Conservation (phyloP, 2,329 filamentous ascomycete genomes). For the Pestalotiopsis sp. region DNA sequence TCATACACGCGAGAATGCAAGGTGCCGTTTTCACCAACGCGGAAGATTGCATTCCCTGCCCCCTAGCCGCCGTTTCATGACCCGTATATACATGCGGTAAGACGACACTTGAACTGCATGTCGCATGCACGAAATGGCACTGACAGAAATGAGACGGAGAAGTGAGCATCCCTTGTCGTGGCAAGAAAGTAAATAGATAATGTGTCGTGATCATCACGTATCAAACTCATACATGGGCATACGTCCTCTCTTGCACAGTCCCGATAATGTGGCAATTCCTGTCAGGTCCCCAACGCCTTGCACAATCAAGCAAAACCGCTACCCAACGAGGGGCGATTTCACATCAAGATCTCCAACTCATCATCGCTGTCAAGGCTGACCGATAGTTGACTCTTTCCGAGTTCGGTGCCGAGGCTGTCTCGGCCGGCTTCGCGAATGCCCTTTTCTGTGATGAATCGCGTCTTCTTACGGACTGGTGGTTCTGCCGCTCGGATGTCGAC, state of each 20-base stretch:
- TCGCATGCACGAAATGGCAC: not conserved
- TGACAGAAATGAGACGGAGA: not conserved
- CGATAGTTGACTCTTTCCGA: constrained; percentile 24
- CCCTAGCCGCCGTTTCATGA: not conserved
- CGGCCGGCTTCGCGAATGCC: constrained; percentile 76
- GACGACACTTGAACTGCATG: not conserved
- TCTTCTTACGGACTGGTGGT: constrained; percentile 67
- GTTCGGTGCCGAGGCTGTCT: constrained; percentile 66
- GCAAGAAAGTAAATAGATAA: not conserved
- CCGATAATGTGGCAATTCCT: not conserved
- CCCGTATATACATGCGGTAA: not conserved
- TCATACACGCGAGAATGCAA: not conserved
- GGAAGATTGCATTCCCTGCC: not conserved
- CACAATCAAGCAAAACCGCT: not conserved
- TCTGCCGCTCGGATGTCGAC: constrained; percentile 14
- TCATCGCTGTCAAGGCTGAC: constrained; percentile 37
- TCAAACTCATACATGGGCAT: not conserved
- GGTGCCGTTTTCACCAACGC: not conserved
- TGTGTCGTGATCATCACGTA: not conserved
- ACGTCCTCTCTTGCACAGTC: not conserved
- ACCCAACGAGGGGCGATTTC: not conserved
- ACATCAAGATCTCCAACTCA: constrained; percentile 45
- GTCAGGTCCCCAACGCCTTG: not conserved
- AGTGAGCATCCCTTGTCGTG: no score
- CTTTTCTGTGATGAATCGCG: constrained; percentile 75